Conservation (phyloP, 2,329 filamentous ascomycete genomes). For the Neofusicoccum umdonicola region DNA sequence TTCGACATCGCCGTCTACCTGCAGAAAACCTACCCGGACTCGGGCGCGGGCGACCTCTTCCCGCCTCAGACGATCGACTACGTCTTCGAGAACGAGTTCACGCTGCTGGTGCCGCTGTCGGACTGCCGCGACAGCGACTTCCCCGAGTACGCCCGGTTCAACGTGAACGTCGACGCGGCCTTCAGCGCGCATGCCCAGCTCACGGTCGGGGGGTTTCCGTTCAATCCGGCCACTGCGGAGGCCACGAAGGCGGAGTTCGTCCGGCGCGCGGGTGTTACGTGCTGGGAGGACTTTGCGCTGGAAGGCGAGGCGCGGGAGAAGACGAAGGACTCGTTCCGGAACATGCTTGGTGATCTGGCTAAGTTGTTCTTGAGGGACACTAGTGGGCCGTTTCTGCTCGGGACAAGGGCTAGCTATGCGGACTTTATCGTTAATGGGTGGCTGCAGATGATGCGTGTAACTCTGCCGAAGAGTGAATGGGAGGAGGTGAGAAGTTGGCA, state of each 20-base stretch:
- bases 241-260: conserved; percentile 48
- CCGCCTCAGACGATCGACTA: conserved; percentile 41
- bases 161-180: conserved; percentile 53
- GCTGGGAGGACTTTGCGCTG: conserved; percentile 45
- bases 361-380: conserved; percentile 40
- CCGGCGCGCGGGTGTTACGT: conserved; percentile 42
- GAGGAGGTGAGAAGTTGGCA: conserved; percentile 49
- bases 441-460: conserved; percentile 48
- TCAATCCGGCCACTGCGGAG: conserved; percentile 51
- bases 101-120: conserved; percentile 21
- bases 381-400: conserved; percentile 51
- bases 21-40: conserved; percentile 50
- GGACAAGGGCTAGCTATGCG: conserved; percentile 48
- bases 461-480: conserved; percentile 49
- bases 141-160: conserved; percentile 45
- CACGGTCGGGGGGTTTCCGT: conserved; percentile 43
- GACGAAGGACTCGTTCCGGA: conserved; percentile 41
- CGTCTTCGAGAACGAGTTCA: conserved; percentile 36
- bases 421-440: conserved; percentile 59
- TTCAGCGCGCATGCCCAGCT: conserved; percentile 51
- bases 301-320: conserved; percentile 41
- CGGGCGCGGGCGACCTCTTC: conserved; percentile 47
- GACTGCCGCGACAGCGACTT: conserved; percentile 25
- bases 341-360: conserved; percentile 43
- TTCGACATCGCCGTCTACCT: conserved; percentile 65